Conservation (phyloP, 75 land plant genomes). For the Ceratopteris richardii region DNA sequence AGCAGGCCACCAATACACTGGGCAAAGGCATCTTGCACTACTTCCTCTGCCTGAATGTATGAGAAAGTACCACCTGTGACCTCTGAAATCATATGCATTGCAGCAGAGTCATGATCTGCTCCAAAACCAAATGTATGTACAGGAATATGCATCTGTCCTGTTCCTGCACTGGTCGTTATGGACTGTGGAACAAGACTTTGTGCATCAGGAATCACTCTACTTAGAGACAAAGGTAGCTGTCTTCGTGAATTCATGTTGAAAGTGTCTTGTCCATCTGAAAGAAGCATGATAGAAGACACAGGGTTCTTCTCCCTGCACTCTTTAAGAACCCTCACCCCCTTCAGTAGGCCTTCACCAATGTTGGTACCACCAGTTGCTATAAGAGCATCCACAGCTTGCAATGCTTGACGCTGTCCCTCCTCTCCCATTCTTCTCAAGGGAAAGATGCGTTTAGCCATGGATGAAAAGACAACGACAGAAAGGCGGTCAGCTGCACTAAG, state of each 20-base stretch:
- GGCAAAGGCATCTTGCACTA: constrained; percentile 92
- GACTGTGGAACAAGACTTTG: constrained; percentile 42
- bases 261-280: constrained; percentile 87
- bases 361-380: constrained; percentile 37
- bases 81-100: constrained; percentile 79
- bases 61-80: constrained; percentile 87
- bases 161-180: constrained; percentile 12
- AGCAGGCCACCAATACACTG: constrained; percentile 94
- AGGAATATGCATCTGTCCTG: constrained; percentile 40
- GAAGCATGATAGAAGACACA: constrained; percentile 38
- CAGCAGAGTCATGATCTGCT: constrained; percentile 71
- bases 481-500: constrained; percentile 43
- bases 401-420: constrained; percentile 28
- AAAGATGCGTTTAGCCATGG: constrained; percentile 33
- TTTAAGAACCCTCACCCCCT: constrained; percentile 38
- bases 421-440: constrained; percentile 38
- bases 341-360: constrained; percentile 40
- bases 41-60: constrained; percentile 73
- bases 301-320: constrained; percentile 32
- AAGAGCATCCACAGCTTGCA: constrained; percentile 36
- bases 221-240: constrained; percentile 4
- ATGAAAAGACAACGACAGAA: constrained; percentile 40
- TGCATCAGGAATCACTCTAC: constrained; percentile 18
- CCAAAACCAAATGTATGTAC: constrained; percentile 94
- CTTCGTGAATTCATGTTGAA: constrained; percentile 29